Evolutionary conservation across 2,329 filamentous ascomycete species (phyloP), one percentile per base, ranked within the genome.

Genomic region (Cryphonectria naterciae): DNA sequence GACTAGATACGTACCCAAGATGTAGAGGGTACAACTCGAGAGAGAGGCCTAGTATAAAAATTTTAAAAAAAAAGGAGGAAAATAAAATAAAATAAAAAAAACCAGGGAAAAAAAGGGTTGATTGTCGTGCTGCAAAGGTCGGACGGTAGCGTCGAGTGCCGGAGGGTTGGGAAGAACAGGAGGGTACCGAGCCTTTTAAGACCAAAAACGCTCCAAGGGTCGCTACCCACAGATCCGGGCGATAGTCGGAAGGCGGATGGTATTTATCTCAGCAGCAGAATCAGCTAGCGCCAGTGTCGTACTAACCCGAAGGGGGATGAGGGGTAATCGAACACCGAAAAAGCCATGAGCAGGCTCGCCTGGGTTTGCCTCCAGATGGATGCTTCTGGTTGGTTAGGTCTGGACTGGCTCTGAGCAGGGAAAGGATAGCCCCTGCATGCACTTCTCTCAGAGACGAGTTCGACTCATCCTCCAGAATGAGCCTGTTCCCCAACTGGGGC

Each of bases 181-280:
- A 60, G 35, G 46, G 25, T 15, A 56, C 65, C 25, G 28, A 60
- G 54, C 13, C 72, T 56, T 56, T 58, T 6, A 35, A 75, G 77
- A 74, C 72, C 76, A 75, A 74, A 75, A 74, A 74, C 76, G 74
- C 69, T 73, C 77, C 77, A 77, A 78, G 77, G 49, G 22, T 28
- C 46, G 68, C 76, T 76, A 74, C 76, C 77, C 75, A 77, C 75
- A 76, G 78, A 76, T 75, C 74, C 77, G 75, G 77, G 77, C 76
- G 78, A 78, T 74, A 43, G 61, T 67, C 37, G 70, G 68, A 77
- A 28, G 77, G 76, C 74, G 75, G 76, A 75, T 75, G 77, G 78
- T 81, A 81, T 81, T 81, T 81, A 81, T 80, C 76, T 17, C 56
- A 63, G 37, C 39, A 78, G 71, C 74, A 73, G 75, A 75, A 72